Conservation (phyloP, 331 rosid genomes). For the Quercus phellos region DNA sequence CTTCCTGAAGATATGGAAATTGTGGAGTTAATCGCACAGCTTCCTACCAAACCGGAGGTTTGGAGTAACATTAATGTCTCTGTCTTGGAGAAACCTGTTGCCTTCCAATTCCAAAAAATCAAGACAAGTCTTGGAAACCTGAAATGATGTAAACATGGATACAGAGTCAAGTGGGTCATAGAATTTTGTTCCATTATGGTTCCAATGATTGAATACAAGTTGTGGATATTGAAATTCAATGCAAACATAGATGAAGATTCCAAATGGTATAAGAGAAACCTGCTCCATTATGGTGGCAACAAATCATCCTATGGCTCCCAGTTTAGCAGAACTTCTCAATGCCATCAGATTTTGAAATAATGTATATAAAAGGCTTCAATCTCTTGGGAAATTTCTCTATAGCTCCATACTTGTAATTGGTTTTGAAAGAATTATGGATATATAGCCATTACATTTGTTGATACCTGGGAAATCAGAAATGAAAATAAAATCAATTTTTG, state of each 20-base stretch:
- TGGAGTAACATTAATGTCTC: slow-evolving; percentile 40
- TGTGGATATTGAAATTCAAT: not conserved
- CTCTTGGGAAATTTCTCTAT: not conserved
- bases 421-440: not conserved
- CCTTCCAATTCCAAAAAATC: slow-evolving; percentile 11
- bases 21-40: slow-evolving; percentile 54
- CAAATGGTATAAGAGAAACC: not conserved
- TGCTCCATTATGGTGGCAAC: not conserved
- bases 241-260: not conserved
- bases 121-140: not conserved
- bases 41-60: slow-evolving; percentile 50
- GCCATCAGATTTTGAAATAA: not conserved
- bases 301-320: not conserved
- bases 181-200: slow-evolving; percentile 34
- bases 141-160: slow-evolving; percentile 7
- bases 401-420: not conserved
- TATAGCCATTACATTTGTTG: not conserved
- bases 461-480: not conserved
- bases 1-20: slow-evolving; percentile 57
- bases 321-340: not conserved
- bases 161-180: slow-evolving; percentile 15
- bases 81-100: slow-evolving; percentile 37
- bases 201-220: slow-evolving; percentile 23
- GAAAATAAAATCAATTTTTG: too few species aligned
- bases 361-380: not conserved